phyloP scores from a whole-genome alignment of 2,329 filamentous ascomycete genomes.

The Beauveria brongniartii region DNA sequence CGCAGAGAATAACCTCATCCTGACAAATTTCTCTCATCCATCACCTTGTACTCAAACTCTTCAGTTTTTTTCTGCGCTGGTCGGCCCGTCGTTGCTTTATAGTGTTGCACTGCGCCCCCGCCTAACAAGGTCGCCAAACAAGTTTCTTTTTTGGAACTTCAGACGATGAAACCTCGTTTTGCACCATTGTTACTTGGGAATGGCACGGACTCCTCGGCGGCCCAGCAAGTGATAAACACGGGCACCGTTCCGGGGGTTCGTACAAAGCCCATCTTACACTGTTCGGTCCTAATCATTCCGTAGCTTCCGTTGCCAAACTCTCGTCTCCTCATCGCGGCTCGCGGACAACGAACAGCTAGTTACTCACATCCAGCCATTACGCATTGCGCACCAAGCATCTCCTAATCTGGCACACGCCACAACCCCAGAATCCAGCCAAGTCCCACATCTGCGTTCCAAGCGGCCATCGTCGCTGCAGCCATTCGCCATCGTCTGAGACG shows the following conservation, averaged over 20 bases:
- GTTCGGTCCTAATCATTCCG: slow-evolving; percentile 4
- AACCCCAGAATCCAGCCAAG: not conserved
- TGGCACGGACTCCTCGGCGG: slow-evolving; percentile 1
- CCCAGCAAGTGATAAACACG: not conserved
- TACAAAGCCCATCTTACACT: not conserved
- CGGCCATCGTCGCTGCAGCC: not conserved
- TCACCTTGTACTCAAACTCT: not conserved
- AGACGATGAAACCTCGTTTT: not conserved
- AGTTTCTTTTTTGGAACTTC: not conserved
- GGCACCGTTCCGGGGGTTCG: not conserved
- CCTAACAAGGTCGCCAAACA: slow-evolving; percentile 6
- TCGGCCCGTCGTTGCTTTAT: not conserved
- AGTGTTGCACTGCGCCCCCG: slow-evolving; percentile 1
- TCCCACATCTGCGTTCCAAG: slow-evolving; percentile 6
- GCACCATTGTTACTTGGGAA: not conserved
- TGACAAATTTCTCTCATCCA: not conserved
- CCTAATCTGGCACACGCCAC: not conserved
- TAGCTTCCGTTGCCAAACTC: not conserved
- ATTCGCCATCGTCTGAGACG: not conserved
- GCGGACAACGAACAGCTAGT: slow-evolving; percentile 5
- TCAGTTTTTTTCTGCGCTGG: too few species aligned
- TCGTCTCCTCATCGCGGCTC: not conserved
- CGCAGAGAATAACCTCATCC: not conserved
- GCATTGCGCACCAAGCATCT: not conserved
- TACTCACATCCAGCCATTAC: not conserved